Evolutionary conservation across 306 rosid genomes (phyloP).

Genomic region (Cajanus cajan): DNA sequence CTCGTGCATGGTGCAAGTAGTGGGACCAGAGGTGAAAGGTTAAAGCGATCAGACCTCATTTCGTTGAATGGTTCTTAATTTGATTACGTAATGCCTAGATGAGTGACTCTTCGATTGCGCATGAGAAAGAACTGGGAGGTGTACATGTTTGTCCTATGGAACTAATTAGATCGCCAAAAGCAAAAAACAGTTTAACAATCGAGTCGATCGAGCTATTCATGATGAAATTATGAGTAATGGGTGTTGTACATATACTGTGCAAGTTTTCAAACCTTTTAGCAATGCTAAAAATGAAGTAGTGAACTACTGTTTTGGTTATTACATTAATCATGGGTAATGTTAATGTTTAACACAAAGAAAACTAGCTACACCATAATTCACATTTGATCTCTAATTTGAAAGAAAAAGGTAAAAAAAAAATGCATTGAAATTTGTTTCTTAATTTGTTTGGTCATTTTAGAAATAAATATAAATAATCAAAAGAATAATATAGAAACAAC

Average conservation of each 20-base stretch:
- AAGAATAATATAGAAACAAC: not conserved
- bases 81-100: slow-evolving; percentile 40
- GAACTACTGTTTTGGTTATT: not conserved
- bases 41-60: slow-evolving; percentile 28
- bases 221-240: not conserved
- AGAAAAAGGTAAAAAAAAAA: not conserved
- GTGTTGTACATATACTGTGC: not conserved
- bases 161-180: not conserved
- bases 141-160: slow-evolving; percentile 16
- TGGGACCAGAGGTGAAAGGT: slow-evolving; percentile 49
- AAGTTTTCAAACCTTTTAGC: not conserved
- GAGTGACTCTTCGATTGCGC: slow-evolving; percentile 30
- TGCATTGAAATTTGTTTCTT: not conserved
- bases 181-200: not conserved
- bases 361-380: not conserved
- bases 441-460: not conserved
- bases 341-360: not conserved
- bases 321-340: not conserved
- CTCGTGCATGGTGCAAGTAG: slow-evolving; percentile 39
- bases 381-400: not conserved
- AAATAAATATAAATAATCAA: not conserved
- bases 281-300: not conserved
- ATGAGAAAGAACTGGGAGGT: slow-evolving; percentile 2
- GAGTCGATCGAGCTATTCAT: not conserved
- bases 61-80: slow-evolving; percentile 41